These are phyloP conservation scores for Periconia sp. DNA, from an alignment of 2,329 filamentous ascomycete genomes.

Conservation along the genomic window DNA sequence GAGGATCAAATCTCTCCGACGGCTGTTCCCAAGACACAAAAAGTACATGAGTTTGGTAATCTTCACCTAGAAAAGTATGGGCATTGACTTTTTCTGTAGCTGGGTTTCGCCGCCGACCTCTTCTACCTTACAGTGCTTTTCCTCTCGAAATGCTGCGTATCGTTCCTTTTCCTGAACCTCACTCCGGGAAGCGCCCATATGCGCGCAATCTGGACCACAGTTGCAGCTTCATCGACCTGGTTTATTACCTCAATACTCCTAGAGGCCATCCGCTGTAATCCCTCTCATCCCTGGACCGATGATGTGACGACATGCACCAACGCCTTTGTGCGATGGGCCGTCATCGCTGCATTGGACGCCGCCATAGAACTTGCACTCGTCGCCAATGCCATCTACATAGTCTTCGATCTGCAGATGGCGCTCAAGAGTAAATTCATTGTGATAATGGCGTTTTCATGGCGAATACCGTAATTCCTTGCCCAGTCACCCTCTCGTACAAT, in stretches of 20 bases:
- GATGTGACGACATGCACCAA: neutral
- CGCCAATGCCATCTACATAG: neutral
- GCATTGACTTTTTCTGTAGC: neutral
- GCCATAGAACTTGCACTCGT: neutral
- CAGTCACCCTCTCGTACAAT: neutral
- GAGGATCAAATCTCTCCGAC: neutral
- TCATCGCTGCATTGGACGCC: neutral
- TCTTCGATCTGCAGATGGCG: conserved; percentile 1
- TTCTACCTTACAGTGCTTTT: neutral
- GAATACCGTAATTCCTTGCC: neutral
- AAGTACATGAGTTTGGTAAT: neutral
- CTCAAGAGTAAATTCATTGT: conserved; percentile 1
- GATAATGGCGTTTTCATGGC: neutral
- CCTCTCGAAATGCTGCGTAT: neutral
- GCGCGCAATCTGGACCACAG: conserved; percentile 1
- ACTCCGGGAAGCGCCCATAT: neutral
- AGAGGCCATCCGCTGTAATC: neutral
- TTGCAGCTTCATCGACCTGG: neutral
- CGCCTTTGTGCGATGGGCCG: neutral
- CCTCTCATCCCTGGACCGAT: neutral
- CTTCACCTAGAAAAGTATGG: neutral
- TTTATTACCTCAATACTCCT: neutral
- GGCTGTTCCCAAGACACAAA: neutral
- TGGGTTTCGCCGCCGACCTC: neutral
- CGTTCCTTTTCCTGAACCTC: neutral